Conservation (phyloP, 2,329 filamentous ascomycete species). For the Phialocephala subalpina region DNA sequence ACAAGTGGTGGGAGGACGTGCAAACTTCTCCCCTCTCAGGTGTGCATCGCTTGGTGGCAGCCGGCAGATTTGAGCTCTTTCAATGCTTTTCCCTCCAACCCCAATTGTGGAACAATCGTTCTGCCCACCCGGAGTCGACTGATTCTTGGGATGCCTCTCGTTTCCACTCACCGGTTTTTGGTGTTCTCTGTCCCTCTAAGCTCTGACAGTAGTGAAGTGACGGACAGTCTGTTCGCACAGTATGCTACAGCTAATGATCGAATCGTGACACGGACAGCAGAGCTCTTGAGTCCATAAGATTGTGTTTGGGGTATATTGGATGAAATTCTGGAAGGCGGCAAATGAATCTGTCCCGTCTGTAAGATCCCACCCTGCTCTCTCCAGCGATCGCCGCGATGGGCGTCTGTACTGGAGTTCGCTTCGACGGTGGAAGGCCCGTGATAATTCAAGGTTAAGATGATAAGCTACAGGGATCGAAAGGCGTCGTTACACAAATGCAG, state of each 20-base stretch:
- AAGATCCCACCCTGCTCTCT: constrained; percentile 31
- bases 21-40: constrained; percentile 29
- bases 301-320: constrained; percentile 38
- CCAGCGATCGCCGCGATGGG: constrained; percentile 40
- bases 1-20: constrained; percentile 34
- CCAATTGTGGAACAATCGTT: constrained; percentile 26
- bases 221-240: constrained; percentile 29
- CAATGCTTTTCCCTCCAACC: constrained; percentile 28
- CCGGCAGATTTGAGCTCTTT: constrained; percentile 33
- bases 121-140: not conserved
- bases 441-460: constrained; percentile 40
- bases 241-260: constrained; percentile 29
- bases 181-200: constrained; percentile 17
- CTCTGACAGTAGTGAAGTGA: constrained; percentile 14
- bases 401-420: constrained; percentile 41
- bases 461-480: constrained; percentile 38
- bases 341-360: constrained; percentile 30
- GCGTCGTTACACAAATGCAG: constrained; percentile 30
- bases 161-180: constrained; percentile 10
- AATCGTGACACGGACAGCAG: constrained; percentile 29
- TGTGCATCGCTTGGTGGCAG: constrained; percentile 25
- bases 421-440: constrained; percentile 41
- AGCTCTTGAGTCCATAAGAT: constrained; percentile 35
- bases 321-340: constrained; percentile 37
- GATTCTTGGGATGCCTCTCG: not conserved